Base-by-base conservation (phyloP, 2,329 filamentous ascomycete genomes). In the Aureobasidium sp. region DNA sequence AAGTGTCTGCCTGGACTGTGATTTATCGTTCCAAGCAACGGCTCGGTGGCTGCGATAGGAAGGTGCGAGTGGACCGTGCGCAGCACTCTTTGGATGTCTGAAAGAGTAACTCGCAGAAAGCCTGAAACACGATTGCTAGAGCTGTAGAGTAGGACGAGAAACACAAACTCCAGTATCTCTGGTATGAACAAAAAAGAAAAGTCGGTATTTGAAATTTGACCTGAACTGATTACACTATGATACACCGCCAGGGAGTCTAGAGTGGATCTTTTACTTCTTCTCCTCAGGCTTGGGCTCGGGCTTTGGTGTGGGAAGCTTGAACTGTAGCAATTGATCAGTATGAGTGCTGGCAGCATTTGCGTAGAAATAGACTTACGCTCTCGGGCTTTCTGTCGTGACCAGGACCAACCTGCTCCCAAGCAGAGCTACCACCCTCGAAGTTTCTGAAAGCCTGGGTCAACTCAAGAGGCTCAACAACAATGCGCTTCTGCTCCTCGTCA, bases 401-500 rank as follows among this genome's bases (percentile, higher is more conserved):
- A 64, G 81, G 76, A 65, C 87, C 86, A 70, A 89, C 85, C 71
- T 86, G 86, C 75, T 89, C 83, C 83, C 86, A 89, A 44, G 80
- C 74, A 53, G 75, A 71, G 53, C 65, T 83, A 67, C 64, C 79
- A 65, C 92, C 92, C 79, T 97, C 92, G 73, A 99, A 99, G 81
- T 99, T 97, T 70, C 94, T 87, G 86, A 95, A 99, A 8, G 95
- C 94, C 78, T 99, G 94, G 15, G 94, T 97, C 77, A 99, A 84
- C 81, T 99, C 94, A 55, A 99, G 82, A 44, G 95, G 94, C 82
- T 99, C 95, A 36, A 95, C 93, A 65, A 99, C 93, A 73, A 99
- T 97, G 66, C 94, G 86, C 86, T 99, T 99, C 89, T 97, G 99
- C 84, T 99, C 95, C 79, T 99, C 94, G 69, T 99, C 94, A 74